These are phyloP conservation scores for Alternaria tenuissima DNA, from an alignment of 2,329 filamentous ascomycete genomes.

Conservation along the genomic window DNA sequence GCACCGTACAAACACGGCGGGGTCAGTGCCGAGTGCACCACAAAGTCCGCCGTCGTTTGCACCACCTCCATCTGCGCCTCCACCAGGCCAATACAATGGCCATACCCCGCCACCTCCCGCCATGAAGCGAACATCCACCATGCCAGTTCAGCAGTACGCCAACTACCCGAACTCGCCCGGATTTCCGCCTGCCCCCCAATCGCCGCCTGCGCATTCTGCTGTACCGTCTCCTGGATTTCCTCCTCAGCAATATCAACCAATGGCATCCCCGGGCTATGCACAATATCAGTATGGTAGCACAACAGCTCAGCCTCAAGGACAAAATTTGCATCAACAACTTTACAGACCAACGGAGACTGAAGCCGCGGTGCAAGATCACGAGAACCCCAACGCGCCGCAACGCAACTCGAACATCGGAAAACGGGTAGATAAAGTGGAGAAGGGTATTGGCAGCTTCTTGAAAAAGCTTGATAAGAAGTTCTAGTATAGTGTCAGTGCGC, in stretches of 20 bases:
- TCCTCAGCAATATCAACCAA: slow-evolving; percentile 47
- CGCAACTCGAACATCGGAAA: slow-evolving; percentile 67
- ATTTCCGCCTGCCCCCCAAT: slow-evolving; percentile 41
- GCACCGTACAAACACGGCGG: slow-evolving; percentile 46
- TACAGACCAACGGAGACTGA: slow-evolving; percentile 75
- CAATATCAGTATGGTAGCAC: slow-evolving; percentile 60
- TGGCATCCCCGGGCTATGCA: slow-evolving; percentile 60
- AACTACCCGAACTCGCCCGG: slow-evolving; percentile 48
- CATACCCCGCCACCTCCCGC: slow-evolving; percentile 36
- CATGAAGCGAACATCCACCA: slow-evolving; percentile 42
- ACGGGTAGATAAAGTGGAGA: slow-evolving; percentile 72
- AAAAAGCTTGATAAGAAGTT: slow-evolving; percentile 84
- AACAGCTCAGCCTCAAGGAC: slow-evolving; percentile 50
- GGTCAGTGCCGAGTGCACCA: slow-evolving; percentile 47
- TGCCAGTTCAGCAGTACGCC: slow-evolving; percentile 50
- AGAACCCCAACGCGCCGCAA: slow-evolving; percentile 26
- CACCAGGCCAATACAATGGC: slow-evolving; percentile 32
- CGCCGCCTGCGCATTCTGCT: slow-evolving; percentile 40
- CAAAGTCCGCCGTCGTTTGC: slow-evolving; percentile 50
- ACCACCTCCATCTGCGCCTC: slow-evolving; percentile 47
- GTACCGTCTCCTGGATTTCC: slow-evolving; percentile 51
- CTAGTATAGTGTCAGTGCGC: slow-evolving; percentile 11
- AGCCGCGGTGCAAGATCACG: slow-evolving; percentile 38
- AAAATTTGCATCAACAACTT: slow-evolving; percentile 71
- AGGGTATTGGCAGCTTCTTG: slow-evolving; percentile 74